Conservation (phyloP, 2,329 filamentous ascomycete species). For the Dryadomyces quercus-mongolicae region DNA sequence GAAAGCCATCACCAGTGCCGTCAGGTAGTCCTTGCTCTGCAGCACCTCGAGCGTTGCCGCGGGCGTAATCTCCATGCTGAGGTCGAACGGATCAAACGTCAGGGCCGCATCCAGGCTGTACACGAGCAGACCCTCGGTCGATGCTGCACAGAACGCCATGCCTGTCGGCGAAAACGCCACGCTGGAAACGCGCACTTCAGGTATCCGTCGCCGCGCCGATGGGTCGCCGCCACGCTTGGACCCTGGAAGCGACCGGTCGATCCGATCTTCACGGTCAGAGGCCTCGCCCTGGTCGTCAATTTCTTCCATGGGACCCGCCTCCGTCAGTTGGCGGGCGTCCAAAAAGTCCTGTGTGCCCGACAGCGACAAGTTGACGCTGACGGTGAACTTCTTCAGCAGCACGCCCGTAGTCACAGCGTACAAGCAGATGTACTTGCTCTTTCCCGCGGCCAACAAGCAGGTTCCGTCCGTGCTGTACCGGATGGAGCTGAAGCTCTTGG, state of each 20-base stretch:
- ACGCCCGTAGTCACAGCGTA: constrained; percentile 93
- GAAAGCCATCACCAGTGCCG: constrained; percentile 94
- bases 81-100: constrained; percentile 90
- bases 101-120: constrained; percentile 80
- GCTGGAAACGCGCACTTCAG: constrained; percentile 74
- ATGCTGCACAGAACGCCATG: constrained; percentile 84
- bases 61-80: constrained; percentile 88
- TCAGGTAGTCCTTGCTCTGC: constrained; percentile 67
- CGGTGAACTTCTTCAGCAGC: constrained; percentile 86
- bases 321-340: constrained; percentile 83
- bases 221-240: constrained; percentile 75
- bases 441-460: constrained; percentile 81
- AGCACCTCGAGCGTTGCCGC: constrained; percentile 63
- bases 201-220: constrained; percentile 59
- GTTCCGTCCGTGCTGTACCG: constrained; percentile 86
- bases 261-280: constrained; percentile 76
- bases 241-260: constrained; percentile 70
- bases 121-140: constrained; percentile 85
- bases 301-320: constrained; percentile 74
- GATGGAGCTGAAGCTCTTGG: constrained; percentile 81
- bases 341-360: constrained; percentile 95
- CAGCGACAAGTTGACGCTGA: constrained; percentile 88
- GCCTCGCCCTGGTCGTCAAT: constrained; percentile 80
- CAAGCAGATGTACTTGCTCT: constrained; percentile 96
- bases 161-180: constrained; percentile 85